These are phyloP conservation scores for Chaetomidium leptoderma DNA, from an alignment of 495 filamentous ascomycete species.

Conservation along the genomic window DNA sequence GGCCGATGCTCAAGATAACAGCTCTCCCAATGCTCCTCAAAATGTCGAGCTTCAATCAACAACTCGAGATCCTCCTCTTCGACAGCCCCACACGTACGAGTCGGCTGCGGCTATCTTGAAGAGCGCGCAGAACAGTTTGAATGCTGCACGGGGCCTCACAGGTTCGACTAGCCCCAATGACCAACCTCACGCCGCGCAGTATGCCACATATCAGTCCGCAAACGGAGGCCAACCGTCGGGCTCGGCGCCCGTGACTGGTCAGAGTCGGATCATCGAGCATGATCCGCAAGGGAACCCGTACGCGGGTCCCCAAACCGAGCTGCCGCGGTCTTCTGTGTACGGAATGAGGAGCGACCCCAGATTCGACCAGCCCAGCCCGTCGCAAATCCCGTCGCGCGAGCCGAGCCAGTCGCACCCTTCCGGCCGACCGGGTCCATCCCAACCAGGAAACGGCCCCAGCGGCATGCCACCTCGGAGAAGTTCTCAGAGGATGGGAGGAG, in stretches of 20 bases:
- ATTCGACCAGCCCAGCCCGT: conserved; percentile 56
- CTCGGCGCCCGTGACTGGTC: conserved; percentile 8
- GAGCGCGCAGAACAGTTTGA: conserved; percentile 33
- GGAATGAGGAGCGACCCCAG: conserved; percentile 58
- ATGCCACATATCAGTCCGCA: conserved; percentile 32
- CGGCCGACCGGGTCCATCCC: conserved; percentile 49
- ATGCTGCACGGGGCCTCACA: conserved; percentile 28
- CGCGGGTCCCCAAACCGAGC: conserved; percentile 57
- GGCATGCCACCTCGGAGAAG: conserved; percentile 60
- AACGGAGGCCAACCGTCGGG: conserved; percentile 13
- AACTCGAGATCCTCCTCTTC: conserved; percentile 26
- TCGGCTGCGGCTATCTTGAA: conserved; percentile 34
- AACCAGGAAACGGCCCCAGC: conserved; percentile 47
- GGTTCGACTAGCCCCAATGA: conserved; percentile 43
- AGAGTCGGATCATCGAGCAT: conserved; percentile 21
- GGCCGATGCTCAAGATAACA: conserved; percentile 11
- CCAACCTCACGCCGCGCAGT: conserved; percentile 42
- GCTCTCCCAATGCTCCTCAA: conserved; percentile 4
- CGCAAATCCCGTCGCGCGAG: conserved; percentile 64
- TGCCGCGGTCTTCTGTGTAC: conserved; percentile 58
- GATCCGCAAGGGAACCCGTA: conserved; percentile 42
- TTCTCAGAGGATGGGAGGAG: conserved; percentile 57
- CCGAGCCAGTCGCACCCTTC: conserved; percentile 63
- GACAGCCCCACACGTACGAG: conserved; percentile 36
- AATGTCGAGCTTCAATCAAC: conserved; percentile 8